These are phyloP conservation scores for Seiridium cupressi DNA, from an alignment of 2,329 filamentous ascomycete genomes.

Conservation along the genomic window DNA sequence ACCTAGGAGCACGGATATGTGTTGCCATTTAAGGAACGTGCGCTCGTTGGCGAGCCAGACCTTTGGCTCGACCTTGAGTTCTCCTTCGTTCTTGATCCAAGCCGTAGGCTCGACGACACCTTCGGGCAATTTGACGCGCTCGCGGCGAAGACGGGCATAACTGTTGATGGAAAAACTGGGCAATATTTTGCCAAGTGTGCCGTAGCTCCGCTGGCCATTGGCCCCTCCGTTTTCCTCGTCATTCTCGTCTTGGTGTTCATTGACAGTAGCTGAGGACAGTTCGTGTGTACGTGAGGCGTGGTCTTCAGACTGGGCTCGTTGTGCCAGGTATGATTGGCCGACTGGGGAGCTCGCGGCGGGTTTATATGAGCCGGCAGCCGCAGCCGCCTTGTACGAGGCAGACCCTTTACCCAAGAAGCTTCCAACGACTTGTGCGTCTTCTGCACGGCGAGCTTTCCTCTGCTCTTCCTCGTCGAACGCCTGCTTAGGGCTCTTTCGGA, in stretches of 20 bases:
- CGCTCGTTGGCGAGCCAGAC: conserved; percentile 98
- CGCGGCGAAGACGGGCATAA: conserved; percentile 60
- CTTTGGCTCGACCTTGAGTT: conserved; percentile 91
- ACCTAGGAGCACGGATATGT: conserved; percentile 85
- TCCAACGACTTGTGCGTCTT: conserved; percentile 86
- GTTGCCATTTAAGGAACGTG: conserved; percentile 98
- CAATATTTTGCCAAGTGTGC: conserved; percentile 66
- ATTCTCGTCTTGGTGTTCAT: conserved; percentile 18
- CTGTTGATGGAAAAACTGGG: conserved; percentile 80
- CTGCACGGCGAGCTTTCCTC: conserved; percentile 73
- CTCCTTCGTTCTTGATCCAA: conserved; percentile 94
- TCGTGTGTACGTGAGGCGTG: background rate
- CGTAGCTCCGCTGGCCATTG: conserved; percentile 28
- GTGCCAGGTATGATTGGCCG: conserved; percentile 62
- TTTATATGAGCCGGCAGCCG: conserved; percentile 47
- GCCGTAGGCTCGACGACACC: conserved; percentile 82
- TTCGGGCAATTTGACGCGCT: conserved; percentile 65
- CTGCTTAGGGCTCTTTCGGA: conserved; percentile 84
- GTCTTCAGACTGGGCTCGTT: conserved; percentile 50
- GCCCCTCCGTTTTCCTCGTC: conserved; percentile 23
- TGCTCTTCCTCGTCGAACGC: conserved; percentile 93
- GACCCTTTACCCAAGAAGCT: conserved; percentile 67
- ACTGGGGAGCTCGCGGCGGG: conserved; percentile 64
- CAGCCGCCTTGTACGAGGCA: conserved; percentile 28
- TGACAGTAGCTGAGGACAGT: conserved; percentile 7